Base-by-base conservation (phyloP, 805 yeast genomes). In the Pichia deserticola region DNA sequence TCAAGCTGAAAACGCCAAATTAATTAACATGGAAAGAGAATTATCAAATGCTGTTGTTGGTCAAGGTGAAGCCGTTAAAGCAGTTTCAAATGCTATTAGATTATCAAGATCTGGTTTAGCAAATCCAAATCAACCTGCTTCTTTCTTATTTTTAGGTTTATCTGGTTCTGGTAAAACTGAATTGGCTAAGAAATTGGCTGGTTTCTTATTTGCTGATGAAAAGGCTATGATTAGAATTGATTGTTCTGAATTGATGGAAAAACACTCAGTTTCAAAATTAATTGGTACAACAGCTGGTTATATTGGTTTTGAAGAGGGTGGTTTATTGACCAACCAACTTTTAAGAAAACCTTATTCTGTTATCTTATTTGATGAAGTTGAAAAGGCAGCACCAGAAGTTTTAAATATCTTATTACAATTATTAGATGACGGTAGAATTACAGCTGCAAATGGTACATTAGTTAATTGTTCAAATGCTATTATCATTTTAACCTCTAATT, bases 131-230 rank as follows among this genome's bases (percentile, higher is more conserved):
- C 96, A 95, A 57, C 99, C 99, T 6, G 89, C 98, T 0, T 87
- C 96, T 12, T 93, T 93, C 78, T 64, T 93, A 63, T 93, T 93
- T 77, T 73, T 95, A 54, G 99, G 99, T 52, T 78, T 92, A 52
- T 87, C 96, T 3, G 99, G 99, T 60, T 89, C 97, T 7, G 99
- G 99, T 79, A 93, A 93, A 76, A 93, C 99, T 8, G 98, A 93
- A 68, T 76, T 93, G 59, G 98, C 99, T 28, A 93, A 93, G 79
- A 93, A 90, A 62, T 78, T 93, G 29, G 98, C 99, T 10, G 96
- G 95, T 0, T 93, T 93, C 74, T 76, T 93, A 62, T 93, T 93
- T 71, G 87, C 95, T 47, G 98, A 93, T 65, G 97, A 92, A 66
- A 86, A 83, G 70, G 96, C 97, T 45, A 92, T 93, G 88, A 86